Conservation (phyloP, 1,284 basidiomycete species). For the Cerioporus squamosus region DNA sequence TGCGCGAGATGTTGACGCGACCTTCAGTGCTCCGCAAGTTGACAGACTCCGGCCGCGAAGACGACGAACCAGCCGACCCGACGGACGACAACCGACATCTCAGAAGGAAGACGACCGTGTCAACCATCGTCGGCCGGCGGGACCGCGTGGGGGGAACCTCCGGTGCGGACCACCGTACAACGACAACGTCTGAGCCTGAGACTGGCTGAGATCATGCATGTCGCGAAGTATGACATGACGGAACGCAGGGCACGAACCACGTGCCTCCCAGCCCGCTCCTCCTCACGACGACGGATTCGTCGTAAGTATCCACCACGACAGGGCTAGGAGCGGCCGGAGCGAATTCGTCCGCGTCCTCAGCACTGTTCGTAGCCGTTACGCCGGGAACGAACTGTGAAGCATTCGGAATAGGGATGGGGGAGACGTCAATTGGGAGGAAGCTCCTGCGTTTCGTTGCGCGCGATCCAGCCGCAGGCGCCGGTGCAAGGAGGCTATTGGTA, state of each 20-base stretch:
- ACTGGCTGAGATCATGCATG: slow-evolving; percentile 84
- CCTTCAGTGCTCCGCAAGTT: slow-evolving; percentile 68
- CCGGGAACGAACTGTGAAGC: slow-evolving; percentile 64
- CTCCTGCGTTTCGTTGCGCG: slow-evolving; percentile 76
- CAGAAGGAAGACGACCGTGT: slow-evolving; percentile 56
- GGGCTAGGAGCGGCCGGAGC: slow-evolving; percentile 42
- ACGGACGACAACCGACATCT: slow-evolving; percentile 39
- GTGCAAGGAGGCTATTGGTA: slow-evolving; percentile 47
- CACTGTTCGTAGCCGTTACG: slow-evolving; percentile 48
- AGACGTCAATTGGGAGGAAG: slow-evolving; percentile 81
- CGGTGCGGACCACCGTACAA: slow-evolving; percentile 46
- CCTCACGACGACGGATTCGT: slow-evolving; percentile 64
- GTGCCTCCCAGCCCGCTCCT: slow-evolving; percentile 72
- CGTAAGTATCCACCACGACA: slow-evolving; percentile 44
- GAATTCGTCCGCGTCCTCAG: slow-evolving; percentile 44
- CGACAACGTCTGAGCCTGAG: slow-evolving; percentile 57
- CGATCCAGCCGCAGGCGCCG: slow-evolving; percentile 46
- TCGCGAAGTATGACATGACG: slow-evolving; percentile 95
- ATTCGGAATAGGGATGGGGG: slow-evolving; percentile 62
- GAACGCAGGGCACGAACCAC: slow-evolving; percentile 81
- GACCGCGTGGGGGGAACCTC: slow-evolving; percentile 46
- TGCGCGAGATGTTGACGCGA: slow-evolving; percentile 55
- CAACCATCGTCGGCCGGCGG: slow-evolving; percentile 66
- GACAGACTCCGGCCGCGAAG: slow-evolving; percentile 39
- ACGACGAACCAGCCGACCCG: slow-evolving; percentile 24